Conservation (phyloP, 768 basidiomycete genomes). For the Gelatoporia subvermispora region DNA sequence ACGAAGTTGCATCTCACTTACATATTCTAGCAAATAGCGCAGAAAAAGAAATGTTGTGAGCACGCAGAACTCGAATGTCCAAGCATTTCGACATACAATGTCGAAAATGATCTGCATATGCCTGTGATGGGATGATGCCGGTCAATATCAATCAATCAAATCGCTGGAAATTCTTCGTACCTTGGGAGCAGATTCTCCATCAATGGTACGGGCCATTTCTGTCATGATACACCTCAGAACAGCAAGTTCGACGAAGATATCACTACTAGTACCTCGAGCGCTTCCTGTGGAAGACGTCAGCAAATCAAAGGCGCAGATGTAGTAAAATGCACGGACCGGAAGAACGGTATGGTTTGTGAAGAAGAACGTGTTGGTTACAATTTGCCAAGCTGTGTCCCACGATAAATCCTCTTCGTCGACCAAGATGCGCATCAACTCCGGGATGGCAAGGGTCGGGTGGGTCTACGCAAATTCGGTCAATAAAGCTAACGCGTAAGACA, state of each 20-base stretch:
- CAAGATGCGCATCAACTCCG: slow-evolving; percentile 89
- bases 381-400: slow-evolving; percentile 85
- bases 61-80: neutral
- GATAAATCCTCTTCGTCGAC: slow-evolving; percentile 86
- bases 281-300: slow-evolving; percentile 47
- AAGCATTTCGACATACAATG: slow-evolving; percentile 50
- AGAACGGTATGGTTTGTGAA: slow-evolving; percentile 96
- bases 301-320: no score
- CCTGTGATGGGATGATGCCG: slow-evolving; percentile 21
- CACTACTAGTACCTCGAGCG: slow-evolving; percentile 42
- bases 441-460: slow-evolving; percentile 92
- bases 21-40: slow-evolving; percentile 39
- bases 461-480: slow-evolving; percentile 46
- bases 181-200: slow-evolving; percentile 79
- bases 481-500: slow-evolving; percentile 1
- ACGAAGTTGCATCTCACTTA: slow-evolving; percentile 22
- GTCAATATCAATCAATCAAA: neutral
- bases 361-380: slow-evolving; percentile 87
- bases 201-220: slow-evolving; percentile 89
- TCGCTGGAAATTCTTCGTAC: neutral
- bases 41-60: neutral
- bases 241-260: neutral
- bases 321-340: slow-evolving; percentile 47
- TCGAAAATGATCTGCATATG: slow-evolving; percentile 93
- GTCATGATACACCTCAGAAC: neutral